Base-by-base conservation (phyloP, 495 filamentous ascomycete genomes). In the Aspergillus sclerotiicarbonarius region DNA sequence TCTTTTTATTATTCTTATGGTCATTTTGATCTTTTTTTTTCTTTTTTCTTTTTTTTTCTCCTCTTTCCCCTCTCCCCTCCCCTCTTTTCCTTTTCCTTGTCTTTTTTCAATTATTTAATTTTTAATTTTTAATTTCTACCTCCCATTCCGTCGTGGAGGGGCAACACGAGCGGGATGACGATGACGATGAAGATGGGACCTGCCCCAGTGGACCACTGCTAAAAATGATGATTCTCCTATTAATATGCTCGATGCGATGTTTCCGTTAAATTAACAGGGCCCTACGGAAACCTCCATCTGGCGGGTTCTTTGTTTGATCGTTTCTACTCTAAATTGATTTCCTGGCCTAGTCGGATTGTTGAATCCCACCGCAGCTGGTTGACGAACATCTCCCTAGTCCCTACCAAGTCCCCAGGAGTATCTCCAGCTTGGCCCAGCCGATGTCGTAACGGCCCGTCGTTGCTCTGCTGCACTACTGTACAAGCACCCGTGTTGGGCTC, bases 141-240 rank as follows among this genome's bases (percentile, higher is more conserved):
- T 13, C 33, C 33, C 33, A 13, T 4, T 35, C 8, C 3, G 8
- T 35, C 13, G 8, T 35, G 8, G 35, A 37, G 47, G 29, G 37
- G 12, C 57, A 57, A 59, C 21, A 48, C 49, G 61, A 58, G n/a
- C 13, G 37, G 10, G 37, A 41, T 41, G 37, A 13, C 37, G 37
- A 41, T 41, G 37, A 13, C 37, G 37, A 41, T 41, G 37, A 12
- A 15, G 37, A 41, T 41, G 37, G 9, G 33, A 35, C 13, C 25
- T 25, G 59, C 44, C 62, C 57, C 31, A 50, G 53, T 58, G 57
- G 39, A 51, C 16, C 16, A 12, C 45, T 15, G 33, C 51, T 37
- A 32, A 56, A 10, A 20, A 15, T 43, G 29, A 46, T 48, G 30
- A 16, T 16, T 44, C n/a, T 50, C 39, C 19, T 46, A n/a, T 43